Base-by-base conservation (phyloP, 2,329 filamentous ascomycete genomes). In the Fusarium sp. region DNA sequence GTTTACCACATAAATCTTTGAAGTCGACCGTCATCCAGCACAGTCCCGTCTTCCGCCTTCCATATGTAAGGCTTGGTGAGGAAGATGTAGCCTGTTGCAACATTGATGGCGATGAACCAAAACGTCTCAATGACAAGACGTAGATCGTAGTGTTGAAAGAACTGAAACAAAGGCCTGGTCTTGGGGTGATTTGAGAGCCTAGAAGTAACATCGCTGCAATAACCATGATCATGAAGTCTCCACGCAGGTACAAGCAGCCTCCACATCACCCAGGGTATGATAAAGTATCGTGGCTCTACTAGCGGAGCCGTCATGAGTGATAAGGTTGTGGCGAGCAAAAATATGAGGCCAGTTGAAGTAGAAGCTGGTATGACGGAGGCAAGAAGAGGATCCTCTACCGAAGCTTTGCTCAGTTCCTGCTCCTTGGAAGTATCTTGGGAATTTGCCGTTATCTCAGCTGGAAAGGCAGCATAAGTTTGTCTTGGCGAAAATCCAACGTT, bases 251-350 rank as follows among this genome's bases (percentile, higher is more conserved):
- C 84, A 77, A 97, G 88, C 12, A 98, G 83, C 2, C 96, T 89
- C 94, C 95, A 98, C 77, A 98, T 91, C 13, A 98, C 89, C 94
- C 95, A 99, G 0, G 96, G 95, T 18, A 98, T 87, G 79, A 99
- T 97, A 81, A 97, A 97, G 82, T 99, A 99, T 19, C 96, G 90
- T 19, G 96, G 96, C 81, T 99, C 96, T 15, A 99, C 96, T 2
- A 99, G 88, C 1, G 96, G 95, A 0, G 96, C 95, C 2, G 94
- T 96, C 61, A 97, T 84, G 18, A 99, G 88, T 1, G 94, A 96
- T 7, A 97, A 86, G 0, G 92, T 79, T 0, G 95, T 95, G 0
- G 95, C 88, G 9, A 91, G 83, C 12, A 97, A 81, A 71, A 89
- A 87, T 30, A 92, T 82, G 33, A 91, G 80, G 3, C 83, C 84